Evolutionary conservation across 306 rosid genomes (phyloP), one percentile per base, ranked within the genome.

Genomic region (Fragaria vesca): DNA sequence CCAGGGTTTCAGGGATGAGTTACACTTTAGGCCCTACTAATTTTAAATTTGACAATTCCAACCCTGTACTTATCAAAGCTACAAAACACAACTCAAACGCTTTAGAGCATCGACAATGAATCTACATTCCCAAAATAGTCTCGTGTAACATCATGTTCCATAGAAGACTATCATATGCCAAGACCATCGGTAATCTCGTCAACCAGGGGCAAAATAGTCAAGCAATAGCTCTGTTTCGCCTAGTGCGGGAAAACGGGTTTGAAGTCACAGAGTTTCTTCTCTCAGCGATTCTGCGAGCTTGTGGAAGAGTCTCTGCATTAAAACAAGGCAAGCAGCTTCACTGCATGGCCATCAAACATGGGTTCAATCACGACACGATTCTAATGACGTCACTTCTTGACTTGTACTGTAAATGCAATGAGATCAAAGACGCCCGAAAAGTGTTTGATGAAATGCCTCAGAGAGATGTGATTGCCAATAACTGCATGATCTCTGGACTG

Each of bases 371-470:
- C 47, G 80, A 81, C 71, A 54, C 17, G 72, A 30, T 61, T 74
- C 47, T 78, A 8, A 78, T 71, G 85, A 85, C 85, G 12, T 81
- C 83, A n/a, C 69, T 81, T 28, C 73, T 81, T 6, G 79, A 74
- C 47, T 36, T 81, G 72, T 78, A 78, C 83, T 47, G 21, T 17
- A 81, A 85, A 81, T 81, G 78, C 69, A 32, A 8, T 21, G 3
- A 57, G 13, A 70, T 75, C 40, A 26, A 28, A n/a, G 76, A 63
- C 0, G 87, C 85, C 20, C 79, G 68, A 69, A 63, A 26, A 1
- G n/a, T 84, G 38, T 84, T 78, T 32, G 82, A 30, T 73, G 85
- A 84, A 80, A 80, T 84, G 78, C 82, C 85, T 8, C 38, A 50
- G 16, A 84, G 82, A 84, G 80, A 84, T 42, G 61, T 69, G 34